Evolutionary conservation across 1,139 yeast genomes (phyloP).

Genomic region (Yamadazyma taylorii): DNA sequence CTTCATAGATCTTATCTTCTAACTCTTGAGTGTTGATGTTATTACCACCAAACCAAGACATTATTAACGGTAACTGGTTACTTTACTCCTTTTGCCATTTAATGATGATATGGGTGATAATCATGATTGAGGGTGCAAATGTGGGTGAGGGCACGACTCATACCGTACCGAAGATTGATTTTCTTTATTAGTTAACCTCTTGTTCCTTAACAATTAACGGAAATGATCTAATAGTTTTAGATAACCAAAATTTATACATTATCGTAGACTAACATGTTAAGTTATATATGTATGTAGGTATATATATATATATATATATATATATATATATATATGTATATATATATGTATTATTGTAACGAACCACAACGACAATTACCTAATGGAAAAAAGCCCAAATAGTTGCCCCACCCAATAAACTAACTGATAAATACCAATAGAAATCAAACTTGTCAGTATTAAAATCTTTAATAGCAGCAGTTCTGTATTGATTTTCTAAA

Average conservation of each 20-base stretch:
- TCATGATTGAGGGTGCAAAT: not conserved
- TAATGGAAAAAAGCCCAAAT: slow-evolving; percentile 18
- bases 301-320: too few species aligned
- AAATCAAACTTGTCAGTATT: slow-evolving; percentile 44
- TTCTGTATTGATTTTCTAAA: slow-evolving; percentile 76
- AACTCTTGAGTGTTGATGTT: slow-evolving; percentile 46
- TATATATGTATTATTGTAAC: too few species aligned
- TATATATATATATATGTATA: too few species aligned
- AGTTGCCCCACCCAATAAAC: slow-evolving; percentile 26
- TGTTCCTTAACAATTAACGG: too few species aligned
- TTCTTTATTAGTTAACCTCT: too few species aligned
- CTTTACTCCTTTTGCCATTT: too few species aligned
- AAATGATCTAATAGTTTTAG: too few species aligned
- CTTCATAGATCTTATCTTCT: slow-evolving; percentile 67
- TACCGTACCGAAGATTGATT: too few species aligned
- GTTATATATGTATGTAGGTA: too few species aligned
- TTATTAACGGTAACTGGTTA: slow-evolving; percentile 16
- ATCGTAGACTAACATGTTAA: too few species aligned
- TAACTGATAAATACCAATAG: slow-evolving; percentile 46
- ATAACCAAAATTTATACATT: not conserved
- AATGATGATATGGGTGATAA: not conserved
- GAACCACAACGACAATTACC: too few species aligned
- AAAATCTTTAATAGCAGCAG: slow-evolving; percentile 62
- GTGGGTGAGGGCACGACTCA: slow-evolving; percentile 1
- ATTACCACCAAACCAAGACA: slow-evolving; percentile 65